These are phyloP conservation scores for Lobosporangium transversale DNA, from an alignment of 192 early-diverging fungal genomes.

Conservation along the genomic window DNA sequence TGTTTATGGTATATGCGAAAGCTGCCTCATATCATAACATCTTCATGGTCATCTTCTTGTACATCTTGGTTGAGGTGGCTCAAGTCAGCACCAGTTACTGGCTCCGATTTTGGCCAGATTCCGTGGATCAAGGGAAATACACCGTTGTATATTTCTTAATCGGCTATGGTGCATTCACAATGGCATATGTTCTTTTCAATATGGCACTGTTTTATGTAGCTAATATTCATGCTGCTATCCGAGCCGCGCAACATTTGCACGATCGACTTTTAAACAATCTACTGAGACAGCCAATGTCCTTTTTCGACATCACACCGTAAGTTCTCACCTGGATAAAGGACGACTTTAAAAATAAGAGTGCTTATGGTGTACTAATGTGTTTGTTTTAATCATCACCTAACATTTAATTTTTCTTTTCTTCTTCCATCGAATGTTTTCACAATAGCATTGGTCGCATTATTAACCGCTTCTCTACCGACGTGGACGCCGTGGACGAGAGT, in stretches of 20 bases:
- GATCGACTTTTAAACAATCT: slow-evolving; percentile 44
- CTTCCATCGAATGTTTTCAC: neutral
- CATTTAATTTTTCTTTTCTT: neutral
- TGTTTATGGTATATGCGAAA: slow-evolving; percentile 80
- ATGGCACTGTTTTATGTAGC: slow-evolving; percentile 33
- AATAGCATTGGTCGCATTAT: slow-evolving; percentile 84
- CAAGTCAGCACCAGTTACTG: slow-evolving; percentile 26
- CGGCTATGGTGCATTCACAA: slow-evolving; percentile 17
- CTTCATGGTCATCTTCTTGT: slow-evolving; percentile 7
- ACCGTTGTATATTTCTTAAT: slow-evolving; percentile 25
- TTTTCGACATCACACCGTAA: slow-evolving; percentile 47
- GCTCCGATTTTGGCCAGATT: slow-evolving; percentile 27
- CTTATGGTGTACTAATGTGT: neutral
- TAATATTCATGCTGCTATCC: slow-evolving; percentile 31
- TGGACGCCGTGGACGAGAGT: slow-evolving; percentile 83
- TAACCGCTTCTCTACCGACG: slow-evolving; percentile 92
- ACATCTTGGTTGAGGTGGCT: slow-evolving; percentile 25
- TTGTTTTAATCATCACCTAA: slow-evolving; percentile 15
- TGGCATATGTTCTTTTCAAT: slow-evolving; percentile 31
- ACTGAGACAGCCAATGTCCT: slow-evolving; percentile 34
- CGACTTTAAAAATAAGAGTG: neutral
- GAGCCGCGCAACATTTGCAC: slow-evolving; percentile 41
- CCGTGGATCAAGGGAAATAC: slow-evolving; percentile 20
- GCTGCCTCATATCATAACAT: slow-evolving; percentile 59
- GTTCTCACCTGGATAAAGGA: slow-evolving; percentile 3